These are phyloP conservation scores for Ascocoryne sarcoides DNA, from an alignment of 2,329 filamentous ascomycete species.

Conservation along the genomic window DNA sequence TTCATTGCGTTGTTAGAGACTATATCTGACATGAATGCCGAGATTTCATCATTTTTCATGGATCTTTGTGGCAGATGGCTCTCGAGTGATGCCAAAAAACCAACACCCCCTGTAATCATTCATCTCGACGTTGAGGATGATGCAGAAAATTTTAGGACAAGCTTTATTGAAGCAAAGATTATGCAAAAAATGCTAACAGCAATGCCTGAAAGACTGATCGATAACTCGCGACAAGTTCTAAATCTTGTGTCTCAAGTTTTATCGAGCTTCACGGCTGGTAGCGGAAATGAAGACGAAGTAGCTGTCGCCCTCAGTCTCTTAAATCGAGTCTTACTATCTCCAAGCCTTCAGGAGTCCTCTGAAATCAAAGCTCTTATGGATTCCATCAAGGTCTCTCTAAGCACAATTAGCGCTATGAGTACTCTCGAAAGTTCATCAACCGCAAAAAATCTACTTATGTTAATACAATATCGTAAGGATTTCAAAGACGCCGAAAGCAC, in stretches of 20 bases:
- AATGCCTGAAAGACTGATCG: slow-evolving; percentile 54
- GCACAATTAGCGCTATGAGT: slow-evolving; percentile 32
- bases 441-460: slow-evolving; percentile 45
- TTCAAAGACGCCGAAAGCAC: slow-evolving; percentile 33
- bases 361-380: slow-evolving; percentile 32
- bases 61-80: slow-evolving; percentile 51
- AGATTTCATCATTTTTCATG: slow-evolving; percentile 53
- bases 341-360: slow-evolving; percentile 43
- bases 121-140: slow-evolving; percentile 27
- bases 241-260: slow-evolving; percentile 56
- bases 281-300: slow-evolving; percentile 41
- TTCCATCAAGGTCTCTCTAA: slow-evolving; percentile 41
- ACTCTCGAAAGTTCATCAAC: slow-evolving; percentile 40
- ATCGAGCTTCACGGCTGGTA: slow-evolving; percentile 19
- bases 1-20: slow-evolving; percentile 43
- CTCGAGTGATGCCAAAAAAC: slow-evolving; percentile 5
- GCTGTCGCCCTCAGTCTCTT: slow-evolving; percentile 51
- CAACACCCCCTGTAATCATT: slow-evolving; percentile 18
- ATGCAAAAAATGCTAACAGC: slow-evolving; percentile 57
- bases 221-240: slow-evolving; percentile 55
- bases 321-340: slow-evolving; percentile 49
- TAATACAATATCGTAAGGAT: slow-evolving; percentile 48
- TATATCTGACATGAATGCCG: slow-evolving; percentile 27
- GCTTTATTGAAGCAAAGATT: slow-evolving; percentile 50
- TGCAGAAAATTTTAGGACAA: slow-evolving; percentile 34